A percentile compares a stretch with the other conserved stretches of the same genome.
These are phyloP conservation scores for Cercospora zeina DNA, from an alignment of 2,329 filamentous ascomycete species.

Conservation along the genomic window DNA sequence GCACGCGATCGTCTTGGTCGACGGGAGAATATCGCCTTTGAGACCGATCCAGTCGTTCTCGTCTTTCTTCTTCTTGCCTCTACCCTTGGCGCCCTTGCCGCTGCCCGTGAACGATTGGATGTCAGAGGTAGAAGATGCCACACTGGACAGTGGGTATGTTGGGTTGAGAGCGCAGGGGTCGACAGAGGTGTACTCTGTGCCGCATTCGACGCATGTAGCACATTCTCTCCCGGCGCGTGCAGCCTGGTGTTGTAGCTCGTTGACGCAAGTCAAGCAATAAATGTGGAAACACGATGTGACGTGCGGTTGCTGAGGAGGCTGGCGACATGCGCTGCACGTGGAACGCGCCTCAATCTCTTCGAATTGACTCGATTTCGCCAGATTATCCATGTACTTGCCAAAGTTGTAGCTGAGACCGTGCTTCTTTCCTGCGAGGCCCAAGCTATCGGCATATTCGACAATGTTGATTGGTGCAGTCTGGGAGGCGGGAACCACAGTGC, in stretches of 20 bases:
- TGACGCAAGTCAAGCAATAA: constrained; percentile 56
- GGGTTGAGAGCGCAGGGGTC: constrained; percentile 5
- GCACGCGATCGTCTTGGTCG: constrained; percentile 49
- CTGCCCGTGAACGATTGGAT: background rate
- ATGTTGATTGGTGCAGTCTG: constrained; percentile 26
- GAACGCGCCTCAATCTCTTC: constrained; percentile 41
- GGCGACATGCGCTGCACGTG: constrained; percentile 49
- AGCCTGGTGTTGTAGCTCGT: constrained; percentile 36
- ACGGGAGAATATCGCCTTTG: constrained; percentile 45
- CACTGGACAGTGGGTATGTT: background rate
- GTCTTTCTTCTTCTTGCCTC: constrained; percentile 22
- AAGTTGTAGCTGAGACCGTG: constrained; percentile 48
- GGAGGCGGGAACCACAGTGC: constrained; percentile 25
- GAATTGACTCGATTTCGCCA: constrained; percentile 41
- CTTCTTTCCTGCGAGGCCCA: constrained; percentile 30
- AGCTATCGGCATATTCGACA: constrained; percentile 20
- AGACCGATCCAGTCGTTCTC: constrained; percentile 44
- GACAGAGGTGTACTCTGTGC: constrained; percentile 31
- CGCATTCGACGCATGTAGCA: constrained; percentile 43
- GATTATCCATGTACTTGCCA: constrained; percentile 43
- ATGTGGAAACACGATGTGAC: constrained; percentile 58
- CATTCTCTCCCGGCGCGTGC: constrained; percentile 30
- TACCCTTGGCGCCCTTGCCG: constrained; percentile 12
- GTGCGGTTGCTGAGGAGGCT: constrained; percentile 43
- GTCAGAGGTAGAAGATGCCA: constrained; percentile 1